Base-by-base conservation (phyloP, 163 green algal genomes). In the Coccomyxa subellipsoidea region DNA sequence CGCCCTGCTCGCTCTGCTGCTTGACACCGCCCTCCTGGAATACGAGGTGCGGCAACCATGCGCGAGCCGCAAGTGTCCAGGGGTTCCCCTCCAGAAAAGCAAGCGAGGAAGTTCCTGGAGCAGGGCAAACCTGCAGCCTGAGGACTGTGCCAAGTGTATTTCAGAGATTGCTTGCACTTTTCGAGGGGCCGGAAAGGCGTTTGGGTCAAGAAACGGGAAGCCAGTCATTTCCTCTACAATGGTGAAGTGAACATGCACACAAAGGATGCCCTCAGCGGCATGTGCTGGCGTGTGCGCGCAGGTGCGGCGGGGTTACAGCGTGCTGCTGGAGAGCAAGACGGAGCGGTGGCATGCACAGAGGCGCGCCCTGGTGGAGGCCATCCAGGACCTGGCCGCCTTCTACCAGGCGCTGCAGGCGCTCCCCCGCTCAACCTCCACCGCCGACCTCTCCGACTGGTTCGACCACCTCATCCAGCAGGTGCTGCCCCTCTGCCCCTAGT, bases 11-110 rank as follows among this genome's bases (percentile, higher is more conserved):
- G 27, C 35, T 7, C 78, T 86, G 32, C 69, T 86, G 32, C 72
- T 86, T 18, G 69, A 86, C 35, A 83, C 73, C 31, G 82, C 82
- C 12, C 69, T 75, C 38, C 77, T 86, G 34, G 82, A 86, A 77
- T 71, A 38, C 40, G 70, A 80, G 78, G 82, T 83, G 53, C 37
- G 73, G n/a, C n/a, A 12, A 38, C 31, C 77, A n/a, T 54, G 9
- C 73, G 21, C 18, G 27, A 21, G 27, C 69, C 18, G 21, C 69
- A 32, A 21, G 27, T n/a, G 21, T n/a, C n/a, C n/a, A n/a, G n/a
- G n/a, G n/a, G n/a, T n/a, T n/a, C n/a, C n/a, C n/a, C n/a, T 70
- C 54, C 23, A 70, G 21, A 70, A 70, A 23, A 70, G 54, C 54
- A 23, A n/a, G n/a, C n/a, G n/a, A n/a, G n/a, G n/a, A n/a, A n/a